phyloP scores from a whole-genome alignment of 768 basidiomycete genomes.

The Suillus hirtellus region DNA sequence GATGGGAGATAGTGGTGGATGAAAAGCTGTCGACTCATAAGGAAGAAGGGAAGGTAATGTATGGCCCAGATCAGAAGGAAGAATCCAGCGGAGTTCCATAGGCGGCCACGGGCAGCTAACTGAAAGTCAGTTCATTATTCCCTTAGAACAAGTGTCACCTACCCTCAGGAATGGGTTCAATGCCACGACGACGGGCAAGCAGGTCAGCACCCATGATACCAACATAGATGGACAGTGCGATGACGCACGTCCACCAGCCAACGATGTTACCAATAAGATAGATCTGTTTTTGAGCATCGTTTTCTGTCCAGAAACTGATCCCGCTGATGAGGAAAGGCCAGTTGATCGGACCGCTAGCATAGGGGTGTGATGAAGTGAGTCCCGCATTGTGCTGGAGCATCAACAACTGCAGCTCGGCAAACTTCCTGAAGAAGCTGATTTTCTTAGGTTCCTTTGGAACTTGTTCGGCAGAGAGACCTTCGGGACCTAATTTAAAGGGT shows the following conservation, averaged over 20 bases:
- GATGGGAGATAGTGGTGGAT: conserved; percentile 98
- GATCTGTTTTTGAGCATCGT: conserved; percentile 83
- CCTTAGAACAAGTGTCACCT: conserved; percentile 34
- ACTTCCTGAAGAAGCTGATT: conserved; percentile 94
- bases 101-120: conserved; percentile 85
- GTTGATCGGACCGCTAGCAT: conserved; percentile 92
- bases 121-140: conserved; percentile 8
- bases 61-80: conserved; percentile 94
- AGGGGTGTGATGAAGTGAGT: conserved; percentile 95
- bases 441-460: conserved; percentile 69
- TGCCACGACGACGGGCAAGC: conserved; percentile 79
- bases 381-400: conserved; percentile 99
- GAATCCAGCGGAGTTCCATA: conserved; percentile 96
- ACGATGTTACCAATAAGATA: conserved; percentile 94
- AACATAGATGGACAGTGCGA: conserved; percentile 83
- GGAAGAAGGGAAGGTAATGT: conserved; percentile 97
- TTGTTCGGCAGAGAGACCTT: conserved; percentile 51
- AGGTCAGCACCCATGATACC: conserved; percentile 91
- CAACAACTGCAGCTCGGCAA: conserved; percentile 86
- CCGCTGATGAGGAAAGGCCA: conserved; percentile 98
- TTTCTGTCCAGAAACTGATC: conserved; percentile 98
- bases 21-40: conserved; percentile 96
- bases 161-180: conserved; percentile 88
- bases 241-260: conserved; percentile 93
- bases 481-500: conserved; percentile 41